phyloP scores from a whole-genome alignment of 495 filamentous ascomycete genomes.

The Penicillium cinerascens region DNA sequence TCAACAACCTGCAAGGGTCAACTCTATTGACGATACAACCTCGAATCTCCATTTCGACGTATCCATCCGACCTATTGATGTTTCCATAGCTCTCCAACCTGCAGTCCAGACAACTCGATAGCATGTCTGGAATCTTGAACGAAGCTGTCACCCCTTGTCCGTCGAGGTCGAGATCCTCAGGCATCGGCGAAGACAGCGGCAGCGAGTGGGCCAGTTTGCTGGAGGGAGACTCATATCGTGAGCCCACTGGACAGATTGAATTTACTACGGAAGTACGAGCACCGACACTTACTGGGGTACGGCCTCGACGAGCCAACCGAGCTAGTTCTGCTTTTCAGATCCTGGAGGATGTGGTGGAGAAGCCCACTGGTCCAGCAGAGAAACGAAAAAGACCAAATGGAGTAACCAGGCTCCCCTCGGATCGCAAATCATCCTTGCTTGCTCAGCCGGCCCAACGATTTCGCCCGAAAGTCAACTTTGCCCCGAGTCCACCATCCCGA shows the following conservation, averaged over 20 bases:
- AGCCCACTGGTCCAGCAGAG: slow-evolving; percentile 5
- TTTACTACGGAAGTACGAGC: slow-evolving; percentile 36
- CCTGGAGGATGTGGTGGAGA: slow-evolving; percentile 28
- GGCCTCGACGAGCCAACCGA: slow-evolving; percentile 30
- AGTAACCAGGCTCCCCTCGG: slow-evolving; percentile 2
- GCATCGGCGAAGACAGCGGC: slow-evolving; percentile 10
- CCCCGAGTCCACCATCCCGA: slow-evolving; percentile 16
- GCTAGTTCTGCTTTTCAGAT: slow-evolving; percentile 31
- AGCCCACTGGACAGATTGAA: slow-evolving; percentile 34
- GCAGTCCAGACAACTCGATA: background rate
- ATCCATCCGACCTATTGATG: slow-evolving; percentile 3
- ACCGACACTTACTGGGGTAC: slow-evolving; percentile 25
- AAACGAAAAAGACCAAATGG: slow-evolving; percentile 17
- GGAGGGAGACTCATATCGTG: slow-evolving; percentile 20
- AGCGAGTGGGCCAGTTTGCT: slow-evolving; percentile 23
- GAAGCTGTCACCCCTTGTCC: slow-evolving; percentile 30
- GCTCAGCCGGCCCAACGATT: slow-evolving; percentile 43
- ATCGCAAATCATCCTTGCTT: slow-evolving; percentile 35
- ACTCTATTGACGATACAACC: background rate
- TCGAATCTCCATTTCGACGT: background rate
- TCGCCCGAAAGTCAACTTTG: slow-evolving; percentile 32
- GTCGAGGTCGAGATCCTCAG: slow-evolving; percentile 20
- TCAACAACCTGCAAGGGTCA: slow-evolving; percentile 19
- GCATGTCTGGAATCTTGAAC: slow-evolving; percentile 28
- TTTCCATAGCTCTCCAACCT: background rate